These are phyloP conservation scores for Ophiocordyceps camponoti-rufipedis DNA, from an alignment of 2,329 filamentous ascomycete species.

Conservation along the genomic window DNA sequence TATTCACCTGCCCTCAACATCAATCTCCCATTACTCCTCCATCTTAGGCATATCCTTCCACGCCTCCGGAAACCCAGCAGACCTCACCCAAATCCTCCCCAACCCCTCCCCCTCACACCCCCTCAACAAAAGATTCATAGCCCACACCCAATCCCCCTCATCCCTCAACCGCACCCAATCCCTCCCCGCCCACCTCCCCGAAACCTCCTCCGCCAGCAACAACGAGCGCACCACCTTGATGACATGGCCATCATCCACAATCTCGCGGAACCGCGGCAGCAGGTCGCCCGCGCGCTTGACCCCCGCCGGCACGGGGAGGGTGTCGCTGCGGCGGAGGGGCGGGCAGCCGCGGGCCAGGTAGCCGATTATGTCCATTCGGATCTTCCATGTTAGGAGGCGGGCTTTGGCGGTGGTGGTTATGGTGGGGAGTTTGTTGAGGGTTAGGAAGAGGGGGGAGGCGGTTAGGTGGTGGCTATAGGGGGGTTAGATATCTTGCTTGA, in stretches of 20 bases:
- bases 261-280: conserved; percentile 24
- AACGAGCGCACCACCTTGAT: conserved; percentile 59
- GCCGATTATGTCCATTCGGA: conserved; percentile 52
- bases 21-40: too few relatives aligned
- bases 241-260: conserved; percentile 64
- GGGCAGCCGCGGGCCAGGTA: conserved; percentile 55
- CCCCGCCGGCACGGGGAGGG: conserved; percentile 2
- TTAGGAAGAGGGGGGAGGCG: conserved; percentile 51
- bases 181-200: conserved; percentile 10
- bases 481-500: background rate
- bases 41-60: conserved; percentile 31
- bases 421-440: conserved; percentile 43
- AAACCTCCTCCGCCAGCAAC: conserved; percentile 29
- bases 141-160: conserved; percentile 28
- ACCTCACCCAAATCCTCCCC: conserved; percentile 36
- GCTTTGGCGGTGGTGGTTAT: conserved; percentile 41
- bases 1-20: too few relatives aligned
- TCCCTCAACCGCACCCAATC: conserved; percentile 25
- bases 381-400: conserved; percentile 68
- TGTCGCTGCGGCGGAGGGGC: conserved; percentile 29
- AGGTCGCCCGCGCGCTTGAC: background rate
- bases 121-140: conserved; percentile 40
- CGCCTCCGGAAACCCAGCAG: conserved; percentile 43
- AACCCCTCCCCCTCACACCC: conserved; percentile 39
- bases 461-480: conserved; percentile 55